Evolutionary conservation across 2,329 filamentous ascomycete species (phyloP).

Genomic region (Aspergillus melleus): DNA sequence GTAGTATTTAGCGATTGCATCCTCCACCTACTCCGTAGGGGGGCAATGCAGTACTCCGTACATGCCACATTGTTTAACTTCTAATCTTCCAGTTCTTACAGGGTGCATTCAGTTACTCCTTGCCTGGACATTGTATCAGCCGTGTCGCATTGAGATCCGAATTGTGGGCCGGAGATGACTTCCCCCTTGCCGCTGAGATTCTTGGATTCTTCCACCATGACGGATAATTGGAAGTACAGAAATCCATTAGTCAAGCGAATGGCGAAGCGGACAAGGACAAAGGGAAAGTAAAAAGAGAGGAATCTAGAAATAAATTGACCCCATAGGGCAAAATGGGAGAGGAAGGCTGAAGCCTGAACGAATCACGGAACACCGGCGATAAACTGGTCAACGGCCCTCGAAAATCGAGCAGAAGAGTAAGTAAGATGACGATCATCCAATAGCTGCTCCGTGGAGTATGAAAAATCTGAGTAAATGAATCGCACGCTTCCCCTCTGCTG

Average conservation of each 20-base stretch:
- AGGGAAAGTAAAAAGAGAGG: neutral
- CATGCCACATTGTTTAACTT: neutral
- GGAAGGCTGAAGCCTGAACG: too few relatives aligned
- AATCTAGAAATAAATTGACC: neutral
- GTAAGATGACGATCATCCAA: neutral
- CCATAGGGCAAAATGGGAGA: neutral
- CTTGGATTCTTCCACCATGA: neutral
- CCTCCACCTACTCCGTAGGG: neutral
- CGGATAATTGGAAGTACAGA: neutral
- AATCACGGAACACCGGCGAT: too few relatives aligned
- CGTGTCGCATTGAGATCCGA: conserved; percentile 2
- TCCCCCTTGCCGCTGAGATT: neutral
- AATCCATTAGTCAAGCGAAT: neutral
- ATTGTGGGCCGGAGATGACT: neutral
- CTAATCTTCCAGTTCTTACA: neutral
- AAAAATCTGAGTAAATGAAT: neutral
- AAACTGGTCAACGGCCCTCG: neutral
- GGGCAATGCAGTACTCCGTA: neutral
- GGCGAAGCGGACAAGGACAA: neutral
- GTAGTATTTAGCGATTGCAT: neutral
- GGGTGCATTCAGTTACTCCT: neutral
- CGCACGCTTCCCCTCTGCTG: neutral
- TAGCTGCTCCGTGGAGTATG: neutral
- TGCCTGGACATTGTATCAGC: conserved; percentile 3
- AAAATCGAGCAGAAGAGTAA: neutral